Percentiles rank a stretch among this genome's conserved stretches.
These are phyloP conservation scores for Diutina mesorugosa DNA, from an alignment of 1,139 yeast genomes.

Conservation along the genomic window DNA sequence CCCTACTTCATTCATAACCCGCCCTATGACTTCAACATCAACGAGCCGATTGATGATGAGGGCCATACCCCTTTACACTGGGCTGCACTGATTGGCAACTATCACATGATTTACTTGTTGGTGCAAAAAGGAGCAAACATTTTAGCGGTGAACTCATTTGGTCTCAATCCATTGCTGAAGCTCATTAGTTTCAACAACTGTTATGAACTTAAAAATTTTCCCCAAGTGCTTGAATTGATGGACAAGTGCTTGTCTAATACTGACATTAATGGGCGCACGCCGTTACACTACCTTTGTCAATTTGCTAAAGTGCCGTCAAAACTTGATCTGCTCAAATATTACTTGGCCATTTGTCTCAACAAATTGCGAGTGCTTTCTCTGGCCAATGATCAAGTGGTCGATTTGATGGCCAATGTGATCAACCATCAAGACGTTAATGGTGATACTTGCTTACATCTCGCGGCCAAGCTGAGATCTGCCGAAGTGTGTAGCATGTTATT, in stretches of 20 bases:
- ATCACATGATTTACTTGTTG: slow-evolving; percentile 56
- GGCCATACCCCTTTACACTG: slow-evolving; percentile 95
- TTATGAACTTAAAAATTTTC: slow-evolving; percentile 65
- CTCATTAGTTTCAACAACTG: slow-evolving; percentile 81
- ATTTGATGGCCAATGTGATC: slow-evolving; percentile 45
- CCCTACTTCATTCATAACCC: slow-evolving; percentile 66
- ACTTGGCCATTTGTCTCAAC: slow-evolving; percentile 23
- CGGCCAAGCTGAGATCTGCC: slow-evolving; percentile 15
- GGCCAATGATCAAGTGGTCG: slow-evolving; percentile 16
- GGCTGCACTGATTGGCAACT: slow-evolving; percentile 90
- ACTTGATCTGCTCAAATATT: slow-evolving; percentile 29
- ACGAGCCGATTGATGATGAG: slow-evolving; percentile 85
- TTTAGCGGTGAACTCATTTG: slow-evolving; percentile 56
- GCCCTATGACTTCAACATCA: slow-evolving; percentile 70
- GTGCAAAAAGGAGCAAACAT: slow-evolving; percentile 69
- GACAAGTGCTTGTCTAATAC: slow-evolving; percentile 62
- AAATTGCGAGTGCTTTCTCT: slow-evolving; percentile 22
- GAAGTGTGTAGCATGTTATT: background rate
- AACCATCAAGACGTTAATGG: slow-evolving; percentile 63
- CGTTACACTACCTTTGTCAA: slow-evolving; percentile 61
- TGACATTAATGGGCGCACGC: slow-evolving; percentile 60
- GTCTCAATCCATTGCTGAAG: slow-evolving; percentile 78
- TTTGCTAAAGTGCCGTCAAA: slow-evolving; percentile 39
- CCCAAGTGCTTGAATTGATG: slow-evolving; percentile 54
- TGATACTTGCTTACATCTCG: slow-evolving; percentile 56